Percentiles rank a stretch among this genome's conserved stretches.
These are phyloP conservation scores for Neurospora sp. DNA, from an alignment of 495 filamentous ascomycete species.

Conservation along the genomic window DNA sequence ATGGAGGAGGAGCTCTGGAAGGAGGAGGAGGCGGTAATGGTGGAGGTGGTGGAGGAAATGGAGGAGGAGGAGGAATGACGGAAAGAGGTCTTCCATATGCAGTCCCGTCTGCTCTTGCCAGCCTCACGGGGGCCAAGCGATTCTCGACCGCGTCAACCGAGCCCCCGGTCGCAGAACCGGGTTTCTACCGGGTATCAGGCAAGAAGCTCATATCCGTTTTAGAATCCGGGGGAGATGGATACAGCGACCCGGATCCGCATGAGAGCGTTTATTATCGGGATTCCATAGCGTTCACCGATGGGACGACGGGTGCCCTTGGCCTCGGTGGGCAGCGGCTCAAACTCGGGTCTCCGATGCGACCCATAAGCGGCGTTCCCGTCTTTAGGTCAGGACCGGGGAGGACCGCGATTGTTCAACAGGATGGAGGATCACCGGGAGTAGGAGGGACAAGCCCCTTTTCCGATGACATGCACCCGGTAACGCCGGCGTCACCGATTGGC, in stretches of 20 bases:
- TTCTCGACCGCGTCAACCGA: slow-evolving; percentile 34
- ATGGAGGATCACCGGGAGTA: slow-evolving; percentile 19
- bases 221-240: slow-evolving; percentile 60
- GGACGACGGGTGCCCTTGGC: slow-evolving; percentile 6
- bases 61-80: slow-evolving; percentile 27
- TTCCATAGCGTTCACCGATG: slow-evolving; percentile 34
- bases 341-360: slow-evolving; percentile 39
- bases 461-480: slow-evolving; percentile 10
- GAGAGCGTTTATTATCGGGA: slow-evolving; percentile 40
- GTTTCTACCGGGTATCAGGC: slow-evolving; percentile 52
- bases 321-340: slow-evolving; percentile 14
- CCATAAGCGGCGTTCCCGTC: slow-evolving; percentile 34
- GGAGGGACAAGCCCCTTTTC: slow-evolving; percentile 22
- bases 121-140: slow-evolving; percentile 34
- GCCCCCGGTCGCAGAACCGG: slow-evolving; percentile 32
- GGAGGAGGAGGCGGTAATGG: slow-evolving; percentile 6
- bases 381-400: slow-evolving; percentile 35
- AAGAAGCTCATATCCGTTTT: slow-evolving; percentile 64
- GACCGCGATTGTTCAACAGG: slow-evolving; percentile 21
- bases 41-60: slow-evolving; percentile 17
- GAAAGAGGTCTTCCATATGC: slow-evolving; percentile 45
- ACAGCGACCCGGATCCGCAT: slow-evolving; percentile 48
- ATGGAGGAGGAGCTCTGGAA: neutral
- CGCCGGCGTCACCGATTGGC: slow-evolving; percentile 17
- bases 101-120: slow-evolving; percentile 46